Evolutionary conservation across 495 filamentous ascomycete species (phyloP).

Genomic region (Hapsidospora chrysogenum): DNA sequence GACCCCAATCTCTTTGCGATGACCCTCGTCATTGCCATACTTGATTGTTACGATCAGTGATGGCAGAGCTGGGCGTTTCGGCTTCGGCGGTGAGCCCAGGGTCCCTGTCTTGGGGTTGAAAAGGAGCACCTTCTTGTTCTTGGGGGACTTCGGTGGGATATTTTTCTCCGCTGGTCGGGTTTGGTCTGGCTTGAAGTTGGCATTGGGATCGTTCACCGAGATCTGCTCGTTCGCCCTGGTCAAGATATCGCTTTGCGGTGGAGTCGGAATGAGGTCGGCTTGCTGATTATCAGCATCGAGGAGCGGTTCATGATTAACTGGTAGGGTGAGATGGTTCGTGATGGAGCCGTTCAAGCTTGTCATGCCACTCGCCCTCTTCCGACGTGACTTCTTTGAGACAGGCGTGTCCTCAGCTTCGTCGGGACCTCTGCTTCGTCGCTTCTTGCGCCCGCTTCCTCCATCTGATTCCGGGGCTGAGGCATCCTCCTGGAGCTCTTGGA

Average conservation of each 20-base stretch:
- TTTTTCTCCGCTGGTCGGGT: neutral
- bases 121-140: constrained; percentile 26
- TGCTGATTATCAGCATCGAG: neutral
- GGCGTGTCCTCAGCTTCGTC: neutral
- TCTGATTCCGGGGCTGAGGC: neutral
- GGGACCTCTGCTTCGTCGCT: constrained; percentile 7
- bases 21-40: constrained; percentile 17
- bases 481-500: constrained; percentile 1
- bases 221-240: too few relatives aligned
- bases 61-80: constrained; percentile 9
- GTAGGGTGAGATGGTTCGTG: neutral
- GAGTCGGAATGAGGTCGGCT: neutral
- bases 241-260: neutral
- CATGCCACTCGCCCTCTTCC: neutral
- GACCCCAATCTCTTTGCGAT: constrained; percentile 16
- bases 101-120: constrained; percentile 35
- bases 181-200: neutral
- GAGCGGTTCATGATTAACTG: neutral
- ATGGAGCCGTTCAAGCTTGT: neutral
- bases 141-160: neutral
- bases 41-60: constrained; percentile 13
- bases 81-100: constrained; percentile 33
- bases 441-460: constrained; percentile 8
- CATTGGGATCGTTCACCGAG: neutral
- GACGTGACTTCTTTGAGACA: neutral